Evolutionary conservation across 2,329 filamentous ascomycete genomes (phyloP), one percentile per base, ranked within the genome.

Genomic region (Neonectria magnoliae): DNA sequence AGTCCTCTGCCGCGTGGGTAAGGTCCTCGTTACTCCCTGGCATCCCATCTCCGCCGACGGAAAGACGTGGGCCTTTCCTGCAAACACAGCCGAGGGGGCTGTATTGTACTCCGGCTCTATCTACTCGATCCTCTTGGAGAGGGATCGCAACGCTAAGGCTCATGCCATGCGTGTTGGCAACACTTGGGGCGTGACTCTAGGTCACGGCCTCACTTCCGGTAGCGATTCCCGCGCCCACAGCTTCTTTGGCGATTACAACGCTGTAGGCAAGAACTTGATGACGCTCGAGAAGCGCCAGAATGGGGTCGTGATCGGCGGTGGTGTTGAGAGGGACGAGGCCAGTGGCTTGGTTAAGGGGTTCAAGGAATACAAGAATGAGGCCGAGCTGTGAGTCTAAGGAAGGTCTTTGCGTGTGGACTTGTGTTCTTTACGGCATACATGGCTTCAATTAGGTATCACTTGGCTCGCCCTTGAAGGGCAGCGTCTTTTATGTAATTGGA

Each of bases 151-250:
- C 57, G 48, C 75, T 0, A 79, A 81, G 8, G 82, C 84, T 0
- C 87, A 90, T 69, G 84, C 85, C 0, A 76, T 90, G 31, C 71
- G 75, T 2, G 78, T 87, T 14, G 81, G 69, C 1, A 76, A 76
- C n/a, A 66, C 80, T 47, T 86, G 84, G 82, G 87, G 83, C 14
- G 86, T 88, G 1, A 87, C 87, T 0, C 77, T 90, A 13, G 88
- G 87, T 1, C 88, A 90, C 69, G 87, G 88, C 0, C 48, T 88
- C 20, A 73, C 77, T 2, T 60, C 64, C 1, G 76, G 71, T 0
- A 71, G 68, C 3, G 73, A 76, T 29, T 76, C 79, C 1, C 80
- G 87, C 22, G 82, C 81, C 0, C 87, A 89, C 70, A 66, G 60
- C 5, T 89, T 89, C 76, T 85, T 88, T 63, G 87, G 87, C 1